These are phyloP conservation scores for Verticillium klebahnii DNA, from an alignment of 2,329 filamentous ascomycete species.

Conservation along the genomic window DNA sequence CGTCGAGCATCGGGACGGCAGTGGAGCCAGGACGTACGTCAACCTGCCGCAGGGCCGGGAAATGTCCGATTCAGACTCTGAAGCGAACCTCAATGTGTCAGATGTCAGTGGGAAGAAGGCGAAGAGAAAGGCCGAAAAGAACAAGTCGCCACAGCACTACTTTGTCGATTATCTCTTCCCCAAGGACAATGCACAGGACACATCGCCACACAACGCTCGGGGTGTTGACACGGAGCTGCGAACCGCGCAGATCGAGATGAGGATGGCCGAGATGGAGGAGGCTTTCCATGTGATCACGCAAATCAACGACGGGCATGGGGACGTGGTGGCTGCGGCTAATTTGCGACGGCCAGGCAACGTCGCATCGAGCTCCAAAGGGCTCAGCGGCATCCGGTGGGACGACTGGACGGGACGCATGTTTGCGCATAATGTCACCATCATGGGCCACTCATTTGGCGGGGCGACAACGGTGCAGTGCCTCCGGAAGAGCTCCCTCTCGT, in stretches of 20 bases:
- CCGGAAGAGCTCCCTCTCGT: slow-evolving; percentile 46
- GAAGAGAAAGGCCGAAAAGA: slow-evolving; percentile 19
- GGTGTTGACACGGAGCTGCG: slow-evolving; percentile 58
- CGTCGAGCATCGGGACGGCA: slow-evolving; percentile 62
- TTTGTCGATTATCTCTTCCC: slow-evolving; percentile 61
- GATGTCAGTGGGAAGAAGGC: slow-evolving; percentile 29
- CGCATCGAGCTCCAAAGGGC: slow-evolving; percentile 53
- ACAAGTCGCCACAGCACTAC: slow-evolving; percentile 31
- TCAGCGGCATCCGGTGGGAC: slow-evolving; percentile 50
- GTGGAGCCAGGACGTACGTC: slow-evolving; percentile 55
- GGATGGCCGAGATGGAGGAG: slow-evolving; percentile 61
- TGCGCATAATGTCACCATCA: slow-evolving; percentile 50
- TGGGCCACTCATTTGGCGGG: slow-evolving; percentile 64
- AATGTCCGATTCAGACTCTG: slow-evolving; percentile 23
- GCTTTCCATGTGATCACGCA: slow-evolving; percentile 51
- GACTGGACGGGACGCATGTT: slow-evolving; percentile 53
- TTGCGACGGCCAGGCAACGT: slow-evolving; percentile 52
- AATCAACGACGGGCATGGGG: slow-evolving; percentile 50
- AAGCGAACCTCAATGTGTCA: slow-evolving; percentile 16
- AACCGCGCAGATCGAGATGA: slow-evolving; percentile 56
- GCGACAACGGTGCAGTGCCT: slow-evolving; percentile 59
- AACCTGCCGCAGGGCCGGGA: slow-evolving; percentile 44
- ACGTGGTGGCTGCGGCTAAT: slow-evolving; percentile 44
- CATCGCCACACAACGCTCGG: slow-evolving; percentile 48
- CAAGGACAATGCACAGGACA: slow-evolving; percentile 46